A percentile compares a stretch with the other conserved stretches of the same genome.
These are phyloP conservation scores for Plasmodium falciparum DNA, from an alignment of 169 alveolate genomes.

Conservation along the genomic window DNA sequence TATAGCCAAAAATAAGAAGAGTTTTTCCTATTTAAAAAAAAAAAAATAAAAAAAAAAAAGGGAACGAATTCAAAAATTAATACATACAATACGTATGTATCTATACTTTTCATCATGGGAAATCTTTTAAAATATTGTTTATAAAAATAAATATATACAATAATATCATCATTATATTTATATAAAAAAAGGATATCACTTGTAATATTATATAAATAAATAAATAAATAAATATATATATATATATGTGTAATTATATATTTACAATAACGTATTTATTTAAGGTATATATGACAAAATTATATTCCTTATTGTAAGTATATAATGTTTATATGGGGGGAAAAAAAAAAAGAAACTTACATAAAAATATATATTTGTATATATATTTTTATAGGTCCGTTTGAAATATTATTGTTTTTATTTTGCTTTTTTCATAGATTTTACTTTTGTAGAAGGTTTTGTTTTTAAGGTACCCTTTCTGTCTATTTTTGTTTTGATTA, in stretches of 20 bases:
- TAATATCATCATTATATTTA: neutral
- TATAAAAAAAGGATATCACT: too few relatives aligned
- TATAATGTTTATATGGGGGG: too few relatives aligned
- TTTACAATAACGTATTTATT: neutral
- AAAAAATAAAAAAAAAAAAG: too few relatives aligned
- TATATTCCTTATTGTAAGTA: too few relatives aligned
- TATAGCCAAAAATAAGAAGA: too few relatives aligned
- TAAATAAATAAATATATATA: neutral
- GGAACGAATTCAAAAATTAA: too few relatives aligned
- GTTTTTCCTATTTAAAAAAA: too few relatives aligned
- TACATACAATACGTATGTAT: too few relatives aligned
- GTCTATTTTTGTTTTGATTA: slow-evolving; percentile 31
- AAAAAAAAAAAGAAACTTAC: neutral
- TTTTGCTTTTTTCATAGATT: neutral
- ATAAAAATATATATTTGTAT: neutral
- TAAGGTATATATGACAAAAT: too few relatives aligned
- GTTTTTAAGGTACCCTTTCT: slow-evolving; percentile 26
- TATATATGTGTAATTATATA: neutral
- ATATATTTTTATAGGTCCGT: neutral
- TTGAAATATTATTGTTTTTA: neutral
- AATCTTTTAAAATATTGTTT: too few relatives aligned
- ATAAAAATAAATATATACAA: neutral
- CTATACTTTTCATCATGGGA: too few relatives aligned
- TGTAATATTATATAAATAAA: neutral
- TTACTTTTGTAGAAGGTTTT: slow-evolving; percentile 25